Conservation (phyloP, 441 rosid genomes). For the Croton setiger region DNA sequence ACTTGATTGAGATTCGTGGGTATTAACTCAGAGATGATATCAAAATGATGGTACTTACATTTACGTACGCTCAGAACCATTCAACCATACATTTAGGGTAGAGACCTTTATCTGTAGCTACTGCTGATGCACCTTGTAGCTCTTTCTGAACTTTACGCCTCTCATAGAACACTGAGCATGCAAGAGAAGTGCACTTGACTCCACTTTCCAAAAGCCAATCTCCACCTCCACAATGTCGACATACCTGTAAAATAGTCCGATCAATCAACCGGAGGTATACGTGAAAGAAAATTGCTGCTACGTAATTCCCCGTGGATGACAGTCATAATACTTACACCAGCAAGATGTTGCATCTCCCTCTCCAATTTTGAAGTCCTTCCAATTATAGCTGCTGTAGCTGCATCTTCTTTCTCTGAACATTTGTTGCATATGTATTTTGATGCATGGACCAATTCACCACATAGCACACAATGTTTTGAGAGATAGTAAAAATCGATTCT, state of each 20-base stretch:
- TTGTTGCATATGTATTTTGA: constrained; percentile 62
- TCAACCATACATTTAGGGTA: constrained; percentile 81
- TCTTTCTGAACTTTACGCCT: constrained; percentile 92
- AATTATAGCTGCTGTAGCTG: constrained; percentile 51
- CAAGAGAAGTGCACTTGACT: constrained; percentile 82
- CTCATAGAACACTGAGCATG: constrained; percentile 90
- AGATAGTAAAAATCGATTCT: constrained; percentile 88
- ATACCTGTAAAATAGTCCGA: constrained; percentile 47
- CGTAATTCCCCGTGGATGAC: constrained; percentile 1
- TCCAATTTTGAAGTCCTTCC: constrained; percentile 87
- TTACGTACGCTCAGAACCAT: constrained; percentile 64
- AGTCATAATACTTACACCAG: constrained; percentile 48
- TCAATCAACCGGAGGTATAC: not conserved
- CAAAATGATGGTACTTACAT: not conserved
- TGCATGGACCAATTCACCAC: constrained; percentile 82
- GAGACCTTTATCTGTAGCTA: constrained; percentile 58
- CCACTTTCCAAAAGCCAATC: constrained; percentile 91
- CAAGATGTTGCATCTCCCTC: constrained; percentile 87
- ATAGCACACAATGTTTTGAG: constrained; percentile 80
- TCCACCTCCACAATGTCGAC: constrained; percentile 95
- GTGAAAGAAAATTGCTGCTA: not conserved
- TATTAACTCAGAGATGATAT: not conserved
- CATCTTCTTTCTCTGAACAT: constrained; percentile 55
- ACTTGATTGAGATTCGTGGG: not conserved
- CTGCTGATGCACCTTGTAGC: constrained; percentile 56